Conservation (phyloP, 2,329 filamentous ascomycete genomes). For the Coniochaeta hoffmannii region DNA sequence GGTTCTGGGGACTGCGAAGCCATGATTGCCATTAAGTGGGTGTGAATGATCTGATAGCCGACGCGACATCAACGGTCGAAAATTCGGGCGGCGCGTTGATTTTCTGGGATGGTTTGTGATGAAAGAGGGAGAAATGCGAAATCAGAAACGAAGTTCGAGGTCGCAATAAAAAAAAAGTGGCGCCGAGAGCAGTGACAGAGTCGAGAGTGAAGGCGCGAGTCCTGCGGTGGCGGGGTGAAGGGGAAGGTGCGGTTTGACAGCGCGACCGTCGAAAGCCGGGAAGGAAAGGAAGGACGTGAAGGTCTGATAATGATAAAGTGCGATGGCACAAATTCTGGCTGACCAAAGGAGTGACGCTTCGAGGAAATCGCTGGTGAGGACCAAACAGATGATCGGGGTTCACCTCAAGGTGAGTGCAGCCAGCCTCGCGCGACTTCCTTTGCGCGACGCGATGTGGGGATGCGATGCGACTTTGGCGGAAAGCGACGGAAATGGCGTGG, state of each 20-base stretch:
- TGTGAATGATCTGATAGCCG: slow-evolving; percentile 17
- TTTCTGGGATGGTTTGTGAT: background rate
- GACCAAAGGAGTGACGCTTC: background rate
- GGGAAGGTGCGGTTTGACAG: background rate
- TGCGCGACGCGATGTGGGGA: background rate
- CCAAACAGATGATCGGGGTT: background rate
- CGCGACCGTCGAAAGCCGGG: background rate
- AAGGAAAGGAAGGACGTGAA: background rate
- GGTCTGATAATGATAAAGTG: slow-evolving; percentile 11
- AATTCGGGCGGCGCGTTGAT: background rate
- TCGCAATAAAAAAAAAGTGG: slow-evolving; percentile 2
- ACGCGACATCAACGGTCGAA: background rate
- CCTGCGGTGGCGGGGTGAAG: background rate
- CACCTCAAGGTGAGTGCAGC: background rate
- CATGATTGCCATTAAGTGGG: slow-evolving; percentile 44
- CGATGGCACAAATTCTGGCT: slow-evolving; percentile 12
- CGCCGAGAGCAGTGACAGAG: background rate
- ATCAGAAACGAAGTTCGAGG: background rate
- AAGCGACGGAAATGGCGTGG: background rate
- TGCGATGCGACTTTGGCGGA: background rate
- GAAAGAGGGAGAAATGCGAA: background rate
- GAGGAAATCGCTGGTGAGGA: background rate
- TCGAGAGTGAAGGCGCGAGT: background rate
- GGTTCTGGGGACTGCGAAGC: slow-evolving; percentile 38
- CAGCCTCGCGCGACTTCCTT: background rate